A percentile compares a stretch with the other conserved stretches of the same genome.
Conservation (phyloP, 192 early-diverging fungal species). For the Dispira parvispora region DNA sequence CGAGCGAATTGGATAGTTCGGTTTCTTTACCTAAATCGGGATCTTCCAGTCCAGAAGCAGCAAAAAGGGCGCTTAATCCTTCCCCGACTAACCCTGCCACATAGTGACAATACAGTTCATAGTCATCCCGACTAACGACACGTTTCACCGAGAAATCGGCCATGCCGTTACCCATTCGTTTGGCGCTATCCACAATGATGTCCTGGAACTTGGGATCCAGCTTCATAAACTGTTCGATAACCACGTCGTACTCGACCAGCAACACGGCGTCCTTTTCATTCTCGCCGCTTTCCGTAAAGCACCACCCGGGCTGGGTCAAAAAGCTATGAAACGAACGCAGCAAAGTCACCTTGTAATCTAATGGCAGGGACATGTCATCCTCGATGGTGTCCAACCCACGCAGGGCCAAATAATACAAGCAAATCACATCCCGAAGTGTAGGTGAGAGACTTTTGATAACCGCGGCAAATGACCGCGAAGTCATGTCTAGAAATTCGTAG, state of each 20-base stretch:
- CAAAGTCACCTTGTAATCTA: conserved; percentile 56
- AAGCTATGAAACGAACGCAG: conserved; percentile 67
- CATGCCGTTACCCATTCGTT: conserved; percentile 92
- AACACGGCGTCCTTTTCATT: conserved; percentile 89
- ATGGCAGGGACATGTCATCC: conserved; percentile 89
- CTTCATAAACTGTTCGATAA: conserved; percentile 75
- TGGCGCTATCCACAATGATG: conserved; percentile 81
- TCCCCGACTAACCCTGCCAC: conserved; percentile 92
- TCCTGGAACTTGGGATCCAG: conserved; percentile 62
- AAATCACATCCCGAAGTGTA: conserved; percentile 65
- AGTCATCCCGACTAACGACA: conserved; percentile 66
- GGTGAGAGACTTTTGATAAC: conserved; percentile 83
- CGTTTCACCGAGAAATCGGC: conserved; percentile 57
- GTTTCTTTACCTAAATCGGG: conserved; percentile 27
- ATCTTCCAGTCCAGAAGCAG: conserved; percentile 65
- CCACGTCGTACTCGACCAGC: conserved; percentile 74
- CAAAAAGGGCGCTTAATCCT: conserved; percentile 84
- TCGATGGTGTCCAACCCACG: conserved; percentile 94
- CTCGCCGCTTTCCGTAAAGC: conserved; percentile 65
- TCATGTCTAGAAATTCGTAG: conserved; percentile 85
- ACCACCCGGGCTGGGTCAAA: conserved; percentile 65
- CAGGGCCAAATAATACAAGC: conserved; percentile 90
- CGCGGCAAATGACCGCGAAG: conserved; percentile 88
- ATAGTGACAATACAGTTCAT: conserved; percentile 95
- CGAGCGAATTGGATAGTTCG: conserved; percentile 79